Evolutionary conservation across 495 filamentous ascomycete genomes (phyloP), one percentile per base, ranked within the genome.

Genomic region (Podospora conica): DNA sequence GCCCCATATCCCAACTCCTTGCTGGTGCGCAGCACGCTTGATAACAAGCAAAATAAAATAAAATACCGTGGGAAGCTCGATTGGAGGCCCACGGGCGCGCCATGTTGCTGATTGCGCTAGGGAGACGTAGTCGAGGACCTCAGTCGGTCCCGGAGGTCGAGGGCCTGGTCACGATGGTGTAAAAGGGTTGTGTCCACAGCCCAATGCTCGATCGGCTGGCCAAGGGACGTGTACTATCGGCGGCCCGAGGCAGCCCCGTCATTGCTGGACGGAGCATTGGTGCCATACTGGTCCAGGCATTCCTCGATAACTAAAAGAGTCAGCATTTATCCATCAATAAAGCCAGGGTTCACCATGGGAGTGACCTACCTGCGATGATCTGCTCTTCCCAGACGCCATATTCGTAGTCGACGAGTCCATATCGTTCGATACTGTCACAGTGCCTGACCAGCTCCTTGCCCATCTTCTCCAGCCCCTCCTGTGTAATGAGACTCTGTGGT

Each of bases 351-450:
- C 15, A 25, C 4, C 31, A 60, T 25, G 33, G 22, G 48, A 9
- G 53, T n/a, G 57, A 82, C 91, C 70, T 83, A 95, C 92, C 83
- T 61, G 83, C 84, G 57, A 96, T 83, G 69, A 98, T 97, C 69
- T 91, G 89, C 74, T 97, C 93, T 76, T 98, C 95, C 86, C 91
- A 94, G 56, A 98, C 91, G 3, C 95, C 95, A 80, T 96, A 95
- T 71, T 98, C 89, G 75, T 97, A 98, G 78, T 98, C 95, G 8
- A 98, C 94, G 25, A 98, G 79, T 18, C 95, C 95, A 70, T 96
- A 87, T 63, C 87, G 86, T 73, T 97, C 95, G 63, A 98, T 83
- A 48, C 83, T 83, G 75, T 98, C 94, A 73, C 93, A 95, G 21
- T 95, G 80, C 60, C 86, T 83, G 59, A 96, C 85, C 48, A 98